Evolutionary conservation across 2,329 filamentous ascomycete species (phyloP), one percentile per base, ranked within the genome.

Genomic region (Lizonia empirigonia): DNA sequence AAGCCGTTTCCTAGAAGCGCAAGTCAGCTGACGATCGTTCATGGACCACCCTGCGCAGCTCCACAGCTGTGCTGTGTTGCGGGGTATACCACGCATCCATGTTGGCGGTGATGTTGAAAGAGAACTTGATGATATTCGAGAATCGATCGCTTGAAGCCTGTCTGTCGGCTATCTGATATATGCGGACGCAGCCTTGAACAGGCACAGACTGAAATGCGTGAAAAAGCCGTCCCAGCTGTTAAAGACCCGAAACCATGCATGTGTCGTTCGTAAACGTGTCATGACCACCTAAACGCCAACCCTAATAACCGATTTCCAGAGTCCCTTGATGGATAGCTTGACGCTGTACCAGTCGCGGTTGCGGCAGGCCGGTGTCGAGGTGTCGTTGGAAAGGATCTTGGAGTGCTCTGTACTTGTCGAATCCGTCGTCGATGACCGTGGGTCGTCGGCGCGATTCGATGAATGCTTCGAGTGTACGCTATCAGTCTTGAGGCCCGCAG

Each of bases 401-500:
- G 57, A 60, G 49, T 65, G 65, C 48, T 63, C 62, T 52, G 57
- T 57, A 46, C 45, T 55, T 47, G 56, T 61, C 44, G 64, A 62
- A 55, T 59, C 63, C 41, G 65, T 57, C 45, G 59, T 63, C 53
- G 63, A 64, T 33, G 58, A 56, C 30, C 58, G 60, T 41, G 62
- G 55, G 26, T 52, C 51, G 50, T 52, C 54, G 37, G 52, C 51
- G 55, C 53, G 53, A 56, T 59, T 62, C 59, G 64, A 62, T 44
- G 63, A 65, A 50, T 52, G 64, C 51, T 61, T 59, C 55, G 55
- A 61, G 56, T 59, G 60, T 62, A 64, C 62, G 51, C 58, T 65
- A 56, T 63, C 60, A 47, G 58, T 62, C 47, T 64, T 65, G 69
- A 70, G 69, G 69, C 68, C 69, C 68, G 69, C 69, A 69, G 65